Evolutionary conservation across 805 yeast genomes (phyloP).

Genomic region (Candida hungchunana): DNA sequence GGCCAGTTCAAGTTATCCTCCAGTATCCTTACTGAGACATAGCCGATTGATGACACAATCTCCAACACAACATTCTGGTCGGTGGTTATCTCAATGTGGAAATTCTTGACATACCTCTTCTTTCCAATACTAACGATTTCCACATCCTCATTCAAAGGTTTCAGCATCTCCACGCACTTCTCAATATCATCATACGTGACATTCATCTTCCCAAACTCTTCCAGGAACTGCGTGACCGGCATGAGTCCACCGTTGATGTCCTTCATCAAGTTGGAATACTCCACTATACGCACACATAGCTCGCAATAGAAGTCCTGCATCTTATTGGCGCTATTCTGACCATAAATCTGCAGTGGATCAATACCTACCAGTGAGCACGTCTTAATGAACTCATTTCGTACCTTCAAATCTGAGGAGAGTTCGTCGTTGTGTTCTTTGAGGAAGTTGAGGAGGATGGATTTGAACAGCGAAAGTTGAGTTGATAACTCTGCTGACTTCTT

Average conservation of each 20-base stretch:
- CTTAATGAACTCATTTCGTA: constrained; percentile 66
- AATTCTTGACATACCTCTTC: constrained; percentile 47
- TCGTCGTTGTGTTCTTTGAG: constrained; percentile 69
- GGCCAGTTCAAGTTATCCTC: constrained; percentile 79
- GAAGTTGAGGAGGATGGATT: constrained; percentile 69
- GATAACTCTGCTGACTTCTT: constrained; percentile 57
- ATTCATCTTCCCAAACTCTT: constrained; percentile 28
- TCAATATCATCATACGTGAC: constrained; percentile 49
- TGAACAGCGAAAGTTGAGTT: constrained; percentile 74
- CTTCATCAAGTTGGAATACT: constrained; percentile 65
- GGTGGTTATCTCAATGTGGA: constrained; percentile 56
- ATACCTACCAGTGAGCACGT: constrained; percentile 80
- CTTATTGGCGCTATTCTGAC: constrained; percentile 25
- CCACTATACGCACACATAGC: constrained; percentile 69
- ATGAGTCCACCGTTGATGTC: constrained; percentile 81
- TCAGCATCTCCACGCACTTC: constrained; percentile 49
- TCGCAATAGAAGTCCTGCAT: constrained; percentile 56
- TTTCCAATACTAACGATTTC: constrained; percentile 53
- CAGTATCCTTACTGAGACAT: constrained; percentile 57
- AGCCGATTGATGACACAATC: constrained; percentile 75
- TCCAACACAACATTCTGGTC: constrained; percentile 74
- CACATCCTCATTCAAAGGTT: constrained; percentile 65
- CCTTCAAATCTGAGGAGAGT: constrained; percentile 56
- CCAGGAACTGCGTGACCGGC: constrained; percentile 49
- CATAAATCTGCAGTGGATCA: constrained; percentile 58